Conservation (phyloP, 371 early-diverging fungal genomes). For the Gilbertella persicaria region DNA sequence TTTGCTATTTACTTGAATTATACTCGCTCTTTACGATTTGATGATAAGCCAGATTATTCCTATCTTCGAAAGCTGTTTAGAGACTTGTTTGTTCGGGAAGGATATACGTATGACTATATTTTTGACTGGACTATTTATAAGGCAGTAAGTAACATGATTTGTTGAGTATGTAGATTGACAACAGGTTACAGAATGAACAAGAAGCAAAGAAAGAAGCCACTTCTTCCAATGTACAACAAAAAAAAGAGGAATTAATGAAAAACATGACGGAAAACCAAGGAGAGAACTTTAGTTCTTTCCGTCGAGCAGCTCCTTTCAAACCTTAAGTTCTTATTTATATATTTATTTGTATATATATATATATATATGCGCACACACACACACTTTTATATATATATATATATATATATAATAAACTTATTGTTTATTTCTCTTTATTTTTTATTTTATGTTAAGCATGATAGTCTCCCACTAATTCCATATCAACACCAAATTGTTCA, state of each 20-base stretch:
- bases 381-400: neutral
- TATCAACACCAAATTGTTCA: constrained; percentile 69
- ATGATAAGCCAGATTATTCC: constrained; percentile 98
- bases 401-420: neutral
- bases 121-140: constrained; percentile 92
- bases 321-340: neutral
- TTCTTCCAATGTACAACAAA: neutral
- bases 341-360: neutral
- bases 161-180: neutral
- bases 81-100: constrained; percentile 94
- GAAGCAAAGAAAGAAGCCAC: neutral
- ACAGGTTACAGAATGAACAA: neutral
- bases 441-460: constrained; percentile 14
- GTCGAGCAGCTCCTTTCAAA: constrained; percentile 5
- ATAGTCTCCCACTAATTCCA: constrained; percentile 70
- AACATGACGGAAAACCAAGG: neutral
- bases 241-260: neutral
- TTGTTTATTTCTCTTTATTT: constrained; percentile 1
- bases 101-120: constrained; percentile 95
- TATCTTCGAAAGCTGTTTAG: constrained; percentile 97
- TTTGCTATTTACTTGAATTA: constrained; percentile 98
- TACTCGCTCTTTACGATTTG: constrained; percentile 95
- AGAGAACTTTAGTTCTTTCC: constrained; percentile 7
- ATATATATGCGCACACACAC: neutral
- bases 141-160: constrained; percentile 10